Evolutionary conservation across 257 asterid genomes (phyloP), one percentile per base, ranked within the genome.

Genomic region (Petunia secreta): DNA sequence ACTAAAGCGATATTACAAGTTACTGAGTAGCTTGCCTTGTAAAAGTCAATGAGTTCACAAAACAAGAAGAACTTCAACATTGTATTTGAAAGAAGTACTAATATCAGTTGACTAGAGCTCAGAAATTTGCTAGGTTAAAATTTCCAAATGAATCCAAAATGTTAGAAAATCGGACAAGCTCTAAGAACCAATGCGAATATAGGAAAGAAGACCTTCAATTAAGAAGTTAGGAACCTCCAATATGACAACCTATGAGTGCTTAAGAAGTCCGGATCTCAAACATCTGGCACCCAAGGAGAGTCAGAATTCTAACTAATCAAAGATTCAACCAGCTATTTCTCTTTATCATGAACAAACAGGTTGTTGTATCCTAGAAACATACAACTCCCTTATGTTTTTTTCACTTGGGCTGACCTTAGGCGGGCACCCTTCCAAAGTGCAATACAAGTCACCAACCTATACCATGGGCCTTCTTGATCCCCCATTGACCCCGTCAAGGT

Each of bases 21-120:
- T 48, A 50, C 4, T 38, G 44, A 71, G 60, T 46, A 71, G 60
- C 60, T 25, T 25, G 59, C 58, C 77, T 9, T 46, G 40, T 46
- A 69, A 69, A 69, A 4, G 59, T 25, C 77, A 69, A 68, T 69
- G 59, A 71, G 16, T 71, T 71, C 60, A 25, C 43, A 48, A 48
- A 43, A 39, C 60, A 58, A 71, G 59, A 34, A 48, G 60, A 48
- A 71, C 43, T 71, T 48, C 60, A 5, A 71, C 60, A 71, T 71
- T 50, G 60, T 71, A 48, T 10, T 6, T 9, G 44, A 15, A 71
- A 71, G 57, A 53, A 48, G 43, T 4, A 10, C 46, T 69, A 59
- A n/a, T n/a, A 59, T 59, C 64, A 59, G 64, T 16, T 59, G 64
- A 59, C 8, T 59, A 59, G 34, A 59, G 38, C 38, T 59, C 64